Base-by-base conservation (phyloP, 1,284 basidiomycete species). In the Xanthoconium separans region DNA sequence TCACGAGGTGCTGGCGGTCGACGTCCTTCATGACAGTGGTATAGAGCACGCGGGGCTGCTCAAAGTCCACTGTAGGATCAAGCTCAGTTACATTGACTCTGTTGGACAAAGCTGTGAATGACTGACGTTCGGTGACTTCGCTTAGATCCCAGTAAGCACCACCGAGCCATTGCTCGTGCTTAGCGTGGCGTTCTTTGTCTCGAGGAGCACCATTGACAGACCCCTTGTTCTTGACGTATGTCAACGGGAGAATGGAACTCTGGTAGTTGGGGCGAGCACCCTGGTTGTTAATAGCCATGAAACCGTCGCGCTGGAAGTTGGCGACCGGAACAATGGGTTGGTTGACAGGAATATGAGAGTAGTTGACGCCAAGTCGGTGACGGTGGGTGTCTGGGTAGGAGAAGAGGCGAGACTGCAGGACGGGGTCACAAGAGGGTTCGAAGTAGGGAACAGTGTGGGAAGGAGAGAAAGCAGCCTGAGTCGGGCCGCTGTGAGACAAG, bases 321-420 rank as follows among this genome's bases (percentile, higher is more conserved):
- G 84, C 82, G 43, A 91, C 75, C 6, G 87, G 85, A 43, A 75
- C 78, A 52, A 87, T 66, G 2, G 91, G 87, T n/a, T 82, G 79
- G 70, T 98, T 97, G 68, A 95, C 88, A 6, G 94, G 94, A 13
- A 98, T 77, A 69, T 96, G 92, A 65, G 86, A 74, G 77, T 96
- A 95, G 80, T 97, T 97, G 56, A 73, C 64, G 37, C 93, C 92
- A 44, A 94, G 84, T 66, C 87, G 87, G 77, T 95, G 88, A 57
- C 93, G 85, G 72, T 96, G 94, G 8, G 95, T 92, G 71, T 97
- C 95, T 6, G 93, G 91, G 80, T 98, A 98, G 11, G 92, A 93
- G 85, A 96, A 97, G 40, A 97, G 82, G 58, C 95, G 91, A 29
- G 89, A 89, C 72, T 97, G 95, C 59, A 97, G 79, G 57, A 97